Conservation (phyloP, 2,329 filamentous ascomycete genomes). For the Onygenales sp. region DNA sequence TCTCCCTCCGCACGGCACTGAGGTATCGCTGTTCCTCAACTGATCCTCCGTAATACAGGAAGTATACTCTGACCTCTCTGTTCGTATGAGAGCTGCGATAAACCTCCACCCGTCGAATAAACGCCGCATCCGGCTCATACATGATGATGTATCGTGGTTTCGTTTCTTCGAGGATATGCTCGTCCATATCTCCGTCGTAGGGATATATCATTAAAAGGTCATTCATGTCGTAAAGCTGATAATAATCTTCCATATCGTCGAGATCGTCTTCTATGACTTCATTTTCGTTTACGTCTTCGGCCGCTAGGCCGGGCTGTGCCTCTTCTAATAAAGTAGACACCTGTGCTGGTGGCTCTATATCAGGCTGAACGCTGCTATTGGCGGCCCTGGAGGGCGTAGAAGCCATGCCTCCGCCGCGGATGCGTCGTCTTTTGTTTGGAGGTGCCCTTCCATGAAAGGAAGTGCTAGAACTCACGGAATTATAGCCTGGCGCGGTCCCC, state of each 20-base stretch:
- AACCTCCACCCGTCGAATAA: conserved; percentile 88
- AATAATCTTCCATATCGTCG: conserved; percentile 86
- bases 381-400: conserved; percentile 54
- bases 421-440: conserved; percentile 73
- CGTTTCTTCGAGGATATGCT: conserved; percentile 89
- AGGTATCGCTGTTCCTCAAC: conserved; percentile 94
- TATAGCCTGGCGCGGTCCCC: conserved; percentile 14
- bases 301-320: conserved; percentile 68
- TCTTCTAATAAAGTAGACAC: conserved; percentile 75
- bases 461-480: conserved; percentile 11
- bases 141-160: conserved; percentile 94
- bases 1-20: conserved; percentile 81
- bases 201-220: conserved; percentile 83
- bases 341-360: conserved; percentile 67
- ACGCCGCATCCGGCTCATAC: conserved; percentile 93
- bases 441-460: conserved; percentile 54
- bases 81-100: conserved; percentile 91
- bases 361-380: conserved; percentile 65
- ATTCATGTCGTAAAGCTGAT: conserved; percentile 82
- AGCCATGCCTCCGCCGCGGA: conserved; percentile 58
- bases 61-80: conserved; percentile 84
- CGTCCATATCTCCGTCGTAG: conserved; percentile 92
- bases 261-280: conserved; percentile 70
- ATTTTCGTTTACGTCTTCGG: conserved; percentile 45
- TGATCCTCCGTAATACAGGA: conserved; percentile 89